phyloP scores from a whole-genome alignment of 2,329 filamentous ascomycete species.

The Zalaria obscura region DNA sequence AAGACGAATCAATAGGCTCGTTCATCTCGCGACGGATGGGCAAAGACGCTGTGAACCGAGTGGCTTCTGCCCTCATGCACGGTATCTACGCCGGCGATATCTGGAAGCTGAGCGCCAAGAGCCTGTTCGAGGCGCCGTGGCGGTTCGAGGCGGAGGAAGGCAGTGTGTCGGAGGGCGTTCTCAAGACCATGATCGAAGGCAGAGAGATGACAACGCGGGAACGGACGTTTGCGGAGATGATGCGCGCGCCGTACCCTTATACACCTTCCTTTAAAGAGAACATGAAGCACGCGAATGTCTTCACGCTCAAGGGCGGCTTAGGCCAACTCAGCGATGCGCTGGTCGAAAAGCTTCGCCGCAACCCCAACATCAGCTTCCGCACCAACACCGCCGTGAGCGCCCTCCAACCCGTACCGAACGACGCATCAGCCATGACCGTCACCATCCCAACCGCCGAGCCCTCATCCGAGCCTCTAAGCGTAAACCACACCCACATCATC shows the following conservation, averaged over 20 bases:
- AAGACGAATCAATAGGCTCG: slow-evolving; percentile 58
- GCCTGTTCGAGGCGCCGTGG: slow-evolving; percentile 39
- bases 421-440: slow-evolving; percentile 23
- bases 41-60: slow-evolving; percentile 48
- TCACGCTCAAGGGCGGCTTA: slow-evolving; percentile 30
- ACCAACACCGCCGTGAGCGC: slow-evolving; percentile 8
- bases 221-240: slow-evolving; percentile 15
- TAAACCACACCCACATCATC: slow-evolving; percentile 40
- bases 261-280: slow-evolving; percentile 15
- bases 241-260: slow-evolving; percentile 2
- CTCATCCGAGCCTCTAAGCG: neutral
- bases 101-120: slow-evolving; percentile 60
- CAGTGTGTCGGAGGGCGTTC: slow-evolving; percentile 19
- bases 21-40: slow-evolving; percentile 46
- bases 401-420: too few relatives aligned
- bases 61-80: slow-evolving; percentile 63
- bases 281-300: slow-evolving; percentile 22
- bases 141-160: slow-evolving; percentile 34
- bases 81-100: slow-evolving; percentile 90
- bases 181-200: slow-evolving; percentile 16
- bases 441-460: neutral
- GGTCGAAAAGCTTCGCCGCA: slow-evolving; percentile 20
- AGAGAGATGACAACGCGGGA: slow-evolving; percentile 21
- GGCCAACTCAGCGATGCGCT: slow-evolving; percentile 23
- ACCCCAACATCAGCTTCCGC: slow-evolving; percentile 25